Evolutionary conservation across 2,329 filamentous ascomycete genomes (phyloP), one percentile per base, ranked within the genome.

Genomic region (Penicillium sp.): DNA sequence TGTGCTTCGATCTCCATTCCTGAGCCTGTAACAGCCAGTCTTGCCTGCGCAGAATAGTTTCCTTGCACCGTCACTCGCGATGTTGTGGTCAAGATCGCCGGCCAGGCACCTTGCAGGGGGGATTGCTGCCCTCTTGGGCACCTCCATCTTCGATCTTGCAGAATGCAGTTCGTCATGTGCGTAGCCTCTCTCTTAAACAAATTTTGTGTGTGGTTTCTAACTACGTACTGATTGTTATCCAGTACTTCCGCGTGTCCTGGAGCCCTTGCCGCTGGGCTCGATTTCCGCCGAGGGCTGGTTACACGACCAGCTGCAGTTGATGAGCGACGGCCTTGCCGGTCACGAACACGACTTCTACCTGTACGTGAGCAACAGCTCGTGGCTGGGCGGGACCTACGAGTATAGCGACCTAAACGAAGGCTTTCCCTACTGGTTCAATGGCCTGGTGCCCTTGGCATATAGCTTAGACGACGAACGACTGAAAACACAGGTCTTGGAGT

Each of bases 351-450:
- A 83, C 47, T 84, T 84, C 61, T 85, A 82, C 67, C 74, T 74
- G n/a, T 81, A 76, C 60, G 80, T 84, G 12, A 71, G 74, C 3
- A 65, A 82, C 57, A 78, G 74, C 3, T 69, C 71, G 16, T 85
- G 81, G 81, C 64, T 81, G 1, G 81, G 80, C 2, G 80, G 81
- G 5, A 62, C 70, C 30, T 64, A 70, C 3, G 81, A 84, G 61
- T 84, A 84, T 62, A 81, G 75, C 12, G 67, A 68, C 21, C 68
- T 84, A 2, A 76, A 83, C 61, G 82, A 85, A 68, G 79, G 76
- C 1, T 75, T 78, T 24, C 80, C 81, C 0, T 85, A 85, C 64
- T 84, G 81, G 79, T 80, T 83, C 63, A 84, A 85, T 61, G 79
- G 77, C 3, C 70, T 83, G 1, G 81, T 85, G 1, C 81, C 82